Conservation (phyloP, 2,329 filamentous ascomycete species). For the Dactylellina cionopaga region DNA sequence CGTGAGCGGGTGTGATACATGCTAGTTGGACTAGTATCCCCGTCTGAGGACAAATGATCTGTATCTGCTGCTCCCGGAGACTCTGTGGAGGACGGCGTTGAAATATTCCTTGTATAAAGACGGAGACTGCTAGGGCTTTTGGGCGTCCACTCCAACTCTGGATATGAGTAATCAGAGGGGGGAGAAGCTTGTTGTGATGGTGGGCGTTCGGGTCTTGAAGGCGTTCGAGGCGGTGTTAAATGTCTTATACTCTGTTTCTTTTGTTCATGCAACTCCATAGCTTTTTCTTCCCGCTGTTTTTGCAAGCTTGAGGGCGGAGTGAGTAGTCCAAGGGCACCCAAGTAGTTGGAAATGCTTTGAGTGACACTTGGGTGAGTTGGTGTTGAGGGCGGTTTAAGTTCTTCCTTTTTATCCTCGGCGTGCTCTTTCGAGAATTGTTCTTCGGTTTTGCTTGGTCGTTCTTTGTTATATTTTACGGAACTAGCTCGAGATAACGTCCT, state of each 20-base stretch:
- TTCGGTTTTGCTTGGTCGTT: neutral
- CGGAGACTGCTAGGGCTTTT: constrained; percentile 10
- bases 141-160: constrained; percentile 10
- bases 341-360: constrained; percentile 37
- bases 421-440: neutral
- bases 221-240: constrained; percentile 43
- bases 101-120: neutral
- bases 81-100: constrained; percentile 6
- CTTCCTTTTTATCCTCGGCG: neutral
- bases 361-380: constrained; percentile 37
- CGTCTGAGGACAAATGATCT: constrained; percentile 11
- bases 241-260: constrained; percentile 43
- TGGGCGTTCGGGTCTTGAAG: neutral
- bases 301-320: constrained; percentile 38
- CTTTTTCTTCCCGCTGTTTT: constrained; percentile 35
- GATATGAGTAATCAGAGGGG: neutral
- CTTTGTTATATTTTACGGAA: constrained; percentile 9
- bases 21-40: constrained; percentile 3
- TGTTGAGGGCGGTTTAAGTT: constrained; percentile 21
- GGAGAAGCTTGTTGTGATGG: neutral
- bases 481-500: constrained; percentile 21
- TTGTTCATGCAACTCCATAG: constrained; percentile 24
- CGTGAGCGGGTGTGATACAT: neutral
- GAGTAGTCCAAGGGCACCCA: constrained; percentile 26
- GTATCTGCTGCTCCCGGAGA: constrained; percentile 1